Percentiles rank a stretch among this genome's conserved stretches.
These are phyloP conservation scores for Sporothrix variecibatus DNA, from an alignment of 2,329 filamentous ascomycete genomes.

Conservation along the genomic window DNA sequence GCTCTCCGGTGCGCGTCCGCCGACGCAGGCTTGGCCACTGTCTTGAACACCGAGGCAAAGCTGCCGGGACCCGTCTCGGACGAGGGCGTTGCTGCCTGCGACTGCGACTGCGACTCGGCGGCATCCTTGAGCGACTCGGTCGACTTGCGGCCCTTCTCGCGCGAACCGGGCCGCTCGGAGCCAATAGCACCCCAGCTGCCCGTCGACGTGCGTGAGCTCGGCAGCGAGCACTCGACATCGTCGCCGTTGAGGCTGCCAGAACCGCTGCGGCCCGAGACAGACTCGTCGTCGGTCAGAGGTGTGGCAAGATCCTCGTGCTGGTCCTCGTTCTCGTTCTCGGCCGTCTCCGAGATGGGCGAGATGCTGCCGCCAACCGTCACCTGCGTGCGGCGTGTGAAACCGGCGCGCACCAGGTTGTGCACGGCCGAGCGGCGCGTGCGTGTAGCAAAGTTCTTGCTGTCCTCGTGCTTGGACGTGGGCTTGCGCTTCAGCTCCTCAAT, in stretches of 20 bases:
- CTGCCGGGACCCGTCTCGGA: conserved; percentile 59
- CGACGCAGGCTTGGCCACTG: conserved; percentile 57
- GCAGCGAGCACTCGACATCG: conserved; percentile 64
- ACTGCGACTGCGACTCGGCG: not conserved
- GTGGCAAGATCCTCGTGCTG: conserved; percentile 61
- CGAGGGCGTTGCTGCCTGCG: conserved; percentile 37
- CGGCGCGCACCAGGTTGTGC: conserved; percentile 86
- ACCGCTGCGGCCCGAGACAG: conserved; percentile 69
- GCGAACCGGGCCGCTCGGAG: conserved; percentile 75
- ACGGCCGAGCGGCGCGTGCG: conserved; percentile 91
- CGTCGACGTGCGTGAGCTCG: conserved; percentile 75
- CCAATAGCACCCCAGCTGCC: conserved; percentile 78
- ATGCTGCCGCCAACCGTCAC: conserved; percentile 73
- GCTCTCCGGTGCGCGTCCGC: conserved; percentile 70
- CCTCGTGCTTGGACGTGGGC: conserved; percentile 90
- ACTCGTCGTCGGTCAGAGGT: conserved; percentile 73
- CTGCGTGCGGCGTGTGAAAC: conserved; percentile 76
- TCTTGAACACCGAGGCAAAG: conserved; percentile 68
- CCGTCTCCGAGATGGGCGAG: conserved; percentile 84
- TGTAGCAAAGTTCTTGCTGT: conserved; percentile 95
- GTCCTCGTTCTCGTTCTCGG: conserved; percentile 37
- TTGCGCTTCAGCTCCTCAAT: conserved; percentile 88
- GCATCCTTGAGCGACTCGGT: conserved; percentile 65
- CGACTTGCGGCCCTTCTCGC: conserved; percentile 64
- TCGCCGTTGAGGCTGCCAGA: conserved; percentile 79